These are phyloP conservation scores for Phanerodontia chrysosporium DNA, from an alignment of 768 basidiomycete genomes.

Conservation along the genomic window DNA sequence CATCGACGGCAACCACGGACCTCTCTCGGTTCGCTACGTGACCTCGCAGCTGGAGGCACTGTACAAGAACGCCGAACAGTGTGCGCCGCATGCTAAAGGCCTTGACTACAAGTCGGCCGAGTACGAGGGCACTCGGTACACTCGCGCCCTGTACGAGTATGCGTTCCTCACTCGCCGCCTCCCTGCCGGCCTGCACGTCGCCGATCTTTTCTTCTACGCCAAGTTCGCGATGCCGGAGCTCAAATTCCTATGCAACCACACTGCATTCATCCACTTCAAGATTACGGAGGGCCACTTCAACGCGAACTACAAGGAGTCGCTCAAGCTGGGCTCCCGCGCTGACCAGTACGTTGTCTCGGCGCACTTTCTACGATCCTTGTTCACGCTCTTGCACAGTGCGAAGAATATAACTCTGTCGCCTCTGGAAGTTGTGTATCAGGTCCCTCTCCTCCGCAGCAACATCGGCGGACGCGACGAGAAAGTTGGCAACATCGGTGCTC, in stretches of 20 bases:
- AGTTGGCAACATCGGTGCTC: neutral
- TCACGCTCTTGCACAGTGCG: neutral
- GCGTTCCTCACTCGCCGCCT: neutral
- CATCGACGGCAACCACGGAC: conserved; percentile 20
- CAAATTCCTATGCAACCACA: conserved; percentile 27
- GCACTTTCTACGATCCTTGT: neutral
- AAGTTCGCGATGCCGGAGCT: conserved; percentile 18
- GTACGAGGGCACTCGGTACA: conserved; percentile 7
- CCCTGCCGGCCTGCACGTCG: neutral
- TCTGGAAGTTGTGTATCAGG: conserved; percentile 16
- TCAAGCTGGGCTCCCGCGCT: neutral
- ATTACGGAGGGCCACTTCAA: conserved; percentile 20
- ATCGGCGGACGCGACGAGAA: conserved; percentile 1
- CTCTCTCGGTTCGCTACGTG: conserved; percentile 20
- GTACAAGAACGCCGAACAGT: conserved; percentile 19
- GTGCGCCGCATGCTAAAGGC: conserved; percentile 7
- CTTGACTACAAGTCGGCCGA: conserved; percentile 10
- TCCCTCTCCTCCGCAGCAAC: conserved; percentile 12
- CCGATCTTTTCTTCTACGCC: conserved; percentile 11
- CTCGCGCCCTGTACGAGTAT: conserved; percentile 12
- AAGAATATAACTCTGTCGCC: conserved; percentile 3
- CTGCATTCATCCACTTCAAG: conserved; percentile 20
- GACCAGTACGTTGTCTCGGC: neutral
- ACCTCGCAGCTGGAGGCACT: conserved; percentile 20
- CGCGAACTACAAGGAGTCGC: conserved; percentile 11